Percentiles rank a stretch among this genome's conserved stretches.
Evolutionary conservation across 345 rosid species (phyloP).

Genomic region (Litchi chinensis): DNA sequence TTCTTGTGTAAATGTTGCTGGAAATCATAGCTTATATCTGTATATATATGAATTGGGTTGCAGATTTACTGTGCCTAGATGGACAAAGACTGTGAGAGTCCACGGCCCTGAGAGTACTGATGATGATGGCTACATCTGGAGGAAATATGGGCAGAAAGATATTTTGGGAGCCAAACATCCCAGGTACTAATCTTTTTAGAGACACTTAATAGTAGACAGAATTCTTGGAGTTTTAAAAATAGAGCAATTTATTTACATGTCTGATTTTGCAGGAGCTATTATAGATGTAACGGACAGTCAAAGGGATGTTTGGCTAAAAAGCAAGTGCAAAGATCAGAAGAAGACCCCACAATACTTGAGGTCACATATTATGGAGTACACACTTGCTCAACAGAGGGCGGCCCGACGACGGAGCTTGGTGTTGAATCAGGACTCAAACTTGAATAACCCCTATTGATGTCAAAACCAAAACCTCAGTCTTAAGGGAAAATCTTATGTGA

Average conservation of each 20-base stretch:
- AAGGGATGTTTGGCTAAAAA: constrained; percentile 76
- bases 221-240: no score
- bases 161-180: constrained; percentile 80
- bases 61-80: constrained; percentile 53
- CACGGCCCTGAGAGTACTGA: not conserved
- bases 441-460: no score
- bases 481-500: no score
- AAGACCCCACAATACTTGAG: constrained; percentile 67
- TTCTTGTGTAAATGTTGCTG: not conserved
- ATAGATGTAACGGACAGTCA: constrained; percentile 65
- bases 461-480: no score
- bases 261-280: constrained; percentile 62
- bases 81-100: constrained; percentile 36
- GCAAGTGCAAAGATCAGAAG: constrained; percentile 78
- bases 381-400: no score
- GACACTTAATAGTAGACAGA: no score
- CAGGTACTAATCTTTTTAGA: constrained; percentile 36
- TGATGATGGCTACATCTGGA: constrained; percentile 76
- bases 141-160: constrained; percentile 88
- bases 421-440: no score
- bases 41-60: constrained; percentile 5
- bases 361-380: no score
- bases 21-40: no score
- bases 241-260: not conserved
- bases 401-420: constrained; percentile 1